A percentile compares a stretch with the other conserved stretches of the same genome.
Conservation (phyloP, 1,139 yeast species). For the Scheffersomyces illinoinensis region DNA sequence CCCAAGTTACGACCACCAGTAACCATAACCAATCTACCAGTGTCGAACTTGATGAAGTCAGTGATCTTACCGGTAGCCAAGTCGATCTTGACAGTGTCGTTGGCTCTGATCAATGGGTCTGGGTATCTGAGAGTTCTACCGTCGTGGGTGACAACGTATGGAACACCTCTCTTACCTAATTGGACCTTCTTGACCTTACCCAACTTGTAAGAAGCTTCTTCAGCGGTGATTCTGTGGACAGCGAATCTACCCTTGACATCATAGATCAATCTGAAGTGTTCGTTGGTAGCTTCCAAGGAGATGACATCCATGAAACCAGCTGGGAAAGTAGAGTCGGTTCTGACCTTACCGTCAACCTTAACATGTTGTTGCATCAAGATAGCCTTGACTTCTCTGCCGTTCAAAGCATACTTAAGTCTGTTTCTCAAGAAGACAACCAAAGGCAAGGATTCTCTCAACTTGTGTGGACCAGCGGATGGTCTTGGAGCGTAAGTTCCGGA, state of each 20-base stretch:
- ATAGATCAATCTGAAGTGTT: slow-evolving; percentile 97
- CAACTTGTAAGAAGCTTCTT: slow-evolving; percentile 97
- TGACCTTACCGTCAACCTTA: slow-evolving; percentile 98
- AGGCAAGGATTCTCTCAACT: slow-evolving; percentile 98
- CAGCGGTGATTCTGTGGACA: slow-evolving; percentile 98
- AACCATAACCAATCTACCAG: slow-evolving; percentile 95
- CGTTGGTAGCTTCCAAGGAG: slow-evolving; percentile 95
- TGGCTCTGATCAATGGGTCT: slow-evolving; percentile 93
- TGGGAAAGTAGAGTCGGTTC: slow-evolving; percentile 98
- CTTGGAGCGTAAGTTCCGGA: slow-evolving; percentile 99
- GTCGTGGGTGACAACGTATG: slow-evolving; percentile 98
- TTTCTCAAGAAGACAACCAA: slow-evolving; percentile 97
- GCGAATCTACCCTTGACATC: slow-evolving; percentile 99
- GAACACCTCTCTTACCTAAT: slow-evolving; percentile 97
- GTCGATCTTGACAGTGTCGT: slow-evolving; percentile 97
- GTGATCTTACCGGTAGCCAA: slow-evolving; percentile 93
- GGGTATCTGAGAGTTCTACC: slow-evolving; percentile 99
- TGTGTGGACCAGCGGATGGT: slow-evolving; percentile 99
- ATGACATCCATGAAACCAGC: slow-evolving; percentile 99
- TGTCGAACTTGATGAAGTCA: slow-evolving; percentile 90
- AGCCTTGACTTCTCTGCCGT: slow-evolving; percentile 99
- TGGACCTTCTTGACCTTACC: slow-evolving; percentile 97
- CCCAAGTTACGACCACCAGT: slow-evolving; percentile 99
- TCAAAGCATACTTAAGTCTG: slow-evolving; percentile 99
- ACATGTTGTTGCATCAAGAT: slow-evolving; percentile 99